These are phyloP conservation scores for Xylariaceae sp. DNA, from an alignment of 2,329 filamentous ascomycete species.

Conservation along the genomic window DNA sequence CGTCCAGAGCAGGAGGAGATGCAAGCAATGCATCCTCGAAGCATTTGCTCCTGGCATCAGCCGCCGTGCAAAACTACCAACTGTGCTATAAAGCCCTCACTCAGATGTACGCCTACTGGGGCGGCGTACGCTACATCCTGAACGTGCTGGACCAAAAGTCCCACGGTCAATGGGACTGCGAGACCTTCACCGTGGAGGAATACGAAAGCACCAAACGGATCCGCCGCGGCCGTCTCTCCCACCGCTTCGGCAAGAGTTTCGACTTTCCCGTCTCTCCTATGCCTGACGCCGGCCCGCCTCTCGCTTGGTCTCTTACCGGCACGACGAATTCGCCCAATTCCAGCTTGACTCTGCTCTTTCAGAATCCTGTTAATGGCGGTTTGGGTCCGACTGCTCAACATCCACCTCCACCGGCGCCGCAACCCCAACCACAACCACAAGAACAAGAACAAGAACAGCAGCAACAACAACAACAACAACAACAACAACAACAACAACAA, in stretches of 20 bases:
- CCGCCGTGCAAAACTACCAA: constrained; percentile 82
- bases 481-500: no score
- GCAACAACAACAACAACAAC: constrained; percentile 9
- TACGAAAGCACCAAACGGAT: constrained; percentile 63
- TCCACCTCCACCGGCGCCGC: constrained; percentile 14
- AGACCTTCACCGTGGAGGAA: constrained; percentile 64
- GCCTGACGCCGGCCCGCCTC: constrained; percentile 42
- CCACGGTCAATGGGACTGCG: constrained; percentile 76
- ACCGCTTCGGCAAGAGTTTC: constrained; percentile 41
- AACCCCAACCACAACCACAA: constrained; percentile 11
- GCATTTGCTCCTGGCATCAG: constrained; percentile 71
- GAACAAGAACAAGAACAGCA: constrained; percentile 10
- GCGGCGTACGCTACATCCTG: constrained; percentile 78
- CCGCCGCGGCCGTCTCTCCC: constrained; percentile 39
- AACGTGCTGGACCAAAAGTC: constrained; percentile 83
- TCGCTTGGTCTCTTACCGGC: constrained; percentile 83
- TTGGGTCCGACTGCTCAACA: constrained; percentile 17
- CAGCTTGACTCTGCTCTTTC: constrained; percentile 75
- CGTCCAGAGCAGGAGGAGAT: constrained; percentile 15
- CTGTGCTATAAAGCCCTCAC: constrained; percentile 78
- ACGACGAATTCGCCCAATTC: constrained; percentile 81
- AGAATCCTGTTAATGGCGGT: constrained; percentile 39
- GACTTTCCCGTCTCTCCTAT: constrained; percentile 42
- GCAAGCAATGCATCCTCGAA: constrained; percentile 47
- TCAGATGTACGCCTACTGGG: constrained; percentile 79